These are phyloP conservation scores for Cryptosporidium parvum DNA, from an alignment of 169 alveolate genomes.

Conservation along the genomic window DNA sequence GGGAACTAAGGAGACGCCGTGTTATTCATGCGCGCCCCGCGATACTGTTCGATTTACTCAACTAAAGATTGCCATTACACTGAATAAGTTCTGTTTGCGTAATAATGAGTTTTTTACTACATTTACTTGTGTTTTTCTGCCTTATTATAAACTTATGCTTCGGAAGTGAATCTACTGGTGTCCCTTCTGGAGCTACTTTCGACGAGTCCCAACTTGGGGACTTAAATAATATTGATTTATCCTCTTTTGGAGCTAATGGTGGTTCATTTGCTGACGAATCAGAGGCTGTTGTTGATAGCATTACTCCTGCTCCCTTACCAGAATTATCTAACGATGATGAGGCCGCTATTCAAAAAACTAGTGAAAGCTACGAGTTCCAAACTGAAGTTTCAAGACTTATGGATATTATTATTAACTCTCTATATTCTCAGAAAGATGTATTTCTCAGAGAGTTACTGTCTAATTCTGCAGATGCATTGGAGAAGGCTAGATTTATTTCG, in stretches of 20 bases:
- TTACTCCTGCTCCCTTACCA: slow-evolving; percentile 36
- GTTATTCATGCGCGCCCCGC: slow-evolving; percentile 15
- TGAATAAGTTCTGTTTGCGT: not conserved
- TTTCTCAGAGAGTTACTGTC: slow-evolving; percentile 98
- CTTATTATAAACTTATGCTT: slow-evolving; percentile 2
- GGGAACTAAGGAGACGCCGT: slow-evolving; percentile 26
- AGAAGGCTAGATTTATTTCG: slow-evolving; percentile 93
- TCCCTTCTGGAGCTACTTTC: slow-evolving; percentile 28
- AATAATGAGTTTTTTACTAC: not conserved
- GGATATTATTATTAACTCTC: slow-evolving; percentile 98
- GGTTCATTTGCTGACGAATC: not conserved
- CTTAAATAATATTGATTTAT: not conserved
- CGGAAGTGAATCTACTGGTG: slow-evolving; percentile 32
- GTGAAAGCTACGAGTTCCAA: slow-evolving; percentile 92
- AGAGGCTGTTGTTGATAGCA: slow-evolving; percentile 15
- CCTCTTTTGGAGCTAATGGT: slow-evolving; percentile 2
- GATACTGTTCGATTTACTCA: not conserved
- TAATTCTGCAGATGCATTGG: slow-evolving; percentile 99
- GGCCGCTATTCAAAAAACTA: slow-evolving; percentile 38
- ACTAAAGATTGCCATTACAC: not conserved
- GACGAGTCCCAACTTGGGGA: slow-evolving; percentile 9
- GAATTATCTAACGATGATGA: slow-evolving; percentile 55
- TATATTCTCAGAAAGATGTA: slow-evolving; percentile 98
- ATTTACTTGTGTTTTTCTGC: not conserved
- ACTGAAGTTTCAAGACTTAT: slow-evolving; percentile 98